phyloP scores from a whole-genome alignment of 1,139 yeast species.

The Suhomyces taliae region DNA sequence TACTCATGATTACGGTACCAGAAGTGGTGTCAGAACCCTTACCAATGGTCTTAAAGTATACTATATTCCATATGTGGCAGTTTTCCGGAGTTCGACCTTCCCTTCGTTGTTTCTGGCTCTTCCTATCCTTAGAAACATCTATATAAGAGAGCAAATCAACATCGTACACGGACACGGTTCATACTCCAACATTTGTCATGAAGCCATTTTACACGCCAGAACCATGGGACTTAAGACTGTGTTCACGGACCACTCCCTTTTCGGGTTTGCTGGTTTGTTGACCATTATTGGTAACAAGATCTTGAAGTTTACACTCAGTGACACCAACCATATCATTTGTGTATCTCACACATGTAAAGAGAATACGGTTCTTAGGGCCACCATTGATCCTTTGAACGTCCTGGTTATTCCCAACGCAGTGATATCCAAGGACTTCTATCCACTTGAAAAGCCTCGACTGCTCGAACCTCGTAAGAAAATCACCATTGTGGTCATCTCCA shows the following conservation, averaged over 20 bases:
- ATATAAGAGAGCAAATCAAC: slow-evolving; percentile 80
- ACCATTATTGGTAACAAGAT: slow-evolving; percentile 85
- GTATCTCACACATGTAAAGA: slow-evolving; percentile 97
- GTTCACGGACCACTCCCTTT: slow-evolving; percentile 92
- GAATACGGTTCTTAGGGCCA: slow-evolving; percentile 86
- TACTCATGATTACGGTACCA: slow-evolving; percentile 82
- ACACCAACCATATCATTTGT: slow-evolving; percentile 89
- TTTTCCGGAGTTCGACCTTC: slow-evolving; percentile 79
- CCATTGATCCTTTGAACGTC: slow-evolving; percentile 72
- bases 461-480: slow-evolving; percentile 30
- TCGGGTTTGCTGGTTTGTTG: slow-evolving; percentile 88
- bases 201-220: slow-evolving; percentile 84
- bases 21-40: slow-evolving; percentile 78
- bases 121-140: slow-evolving; percentile 81
- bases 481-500: slow-evolving; percentile 86
- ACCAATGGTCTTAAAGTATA: slow-evolving; percentile 93
- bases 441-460: slow-evolving; percentile 33
- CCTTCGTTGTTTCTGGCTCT: slow-evolving; percentile 90
- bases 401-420: slow-evolving; percentile 98
- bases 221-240: slow-evolving; percentile 93
- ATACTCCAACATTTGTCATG: slow-evolving; percentile 81
- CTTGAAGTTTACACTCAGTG: slow-evolving; percentile 78
- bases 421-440: slow-evolving; percentile 76
- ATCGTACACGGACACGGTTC: slow-evolving; percentile 97
- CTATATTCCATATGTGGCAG: slow-evolving; percentile 78